phyloP scores from a whole-genome alignment of 257 asterid species.

The Petunia secreta region DNA sequence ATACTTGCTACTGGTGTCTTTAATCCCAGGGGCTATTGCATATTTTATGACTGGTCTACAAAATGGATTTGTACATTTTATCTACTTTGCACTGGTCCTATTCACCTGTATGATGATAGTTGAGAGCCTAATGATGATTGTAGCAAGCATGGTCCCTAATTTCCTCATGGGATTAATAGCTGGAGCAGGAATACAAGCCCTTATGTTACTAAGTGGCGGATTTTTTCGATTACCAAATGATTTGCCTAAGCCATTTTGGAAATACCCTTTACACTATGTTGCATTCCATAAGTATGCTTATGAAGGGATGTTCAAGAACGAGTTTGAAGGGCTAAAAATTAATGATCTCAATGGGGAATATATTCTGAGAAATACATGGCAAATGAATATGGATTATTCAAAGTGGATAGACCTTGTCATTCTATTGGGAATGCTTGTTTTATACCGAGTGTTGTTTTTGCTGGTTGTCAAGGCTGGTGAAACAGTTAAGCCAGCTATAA shows the following conservation, averaged over 20 bases:
- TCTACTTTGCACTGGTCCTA: constrained; percentile 47
- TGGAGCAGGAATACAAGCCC: constrained; percentile 61
- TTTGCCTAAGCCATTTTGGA: constrained; percentile 60
- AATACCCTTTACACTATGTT: constrained; percentile 59
- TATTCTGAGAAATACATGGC: constrained; percentile 52
- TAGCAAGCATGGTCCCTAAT: constrained; percentile 62
- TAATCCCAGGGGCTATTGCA: constrained; percentile 55
- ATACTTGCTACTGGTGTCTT: constrained; percentile 52
- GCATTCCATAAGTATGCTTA: constrained; percentile 66
- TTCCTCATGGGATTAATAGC: constrained; percentile 56
- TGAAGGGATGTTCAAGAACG: constrained; percentile 69
- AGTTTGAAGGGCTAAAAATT: constrained; percentile 50
- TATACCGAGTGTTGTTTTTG: constrained; percentile 51
- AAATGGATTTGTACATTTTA: constrained; percentile 33
- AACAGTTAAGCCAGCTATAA: constrained; percentile 32
- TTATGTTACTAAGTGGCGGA: constrained; percentile 73
- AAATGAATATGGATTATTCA: constrained; percentile 57
- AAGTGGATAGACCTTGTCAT: constrained; percentile 65
- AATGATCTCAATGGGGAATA: constrained; percentile 46
- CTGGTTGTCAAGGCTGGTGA: constrained; percentile 44
- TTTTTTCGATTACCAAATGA: constrained; percentile 61
- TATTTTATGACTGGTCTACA: constrained; percentile 56
- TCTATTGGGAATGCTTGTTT: constrained; percentile 52
- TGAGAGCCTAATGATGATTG: constrained; percentile 77
- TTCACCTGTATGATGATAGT: constrained; percentile 62